Evolutionary conservation across 768 basidiomycete genomes (phyloP), one percentile per base, ranked within the genome.

Genomic region (Goffeauzyma gilvescens): DNA sequence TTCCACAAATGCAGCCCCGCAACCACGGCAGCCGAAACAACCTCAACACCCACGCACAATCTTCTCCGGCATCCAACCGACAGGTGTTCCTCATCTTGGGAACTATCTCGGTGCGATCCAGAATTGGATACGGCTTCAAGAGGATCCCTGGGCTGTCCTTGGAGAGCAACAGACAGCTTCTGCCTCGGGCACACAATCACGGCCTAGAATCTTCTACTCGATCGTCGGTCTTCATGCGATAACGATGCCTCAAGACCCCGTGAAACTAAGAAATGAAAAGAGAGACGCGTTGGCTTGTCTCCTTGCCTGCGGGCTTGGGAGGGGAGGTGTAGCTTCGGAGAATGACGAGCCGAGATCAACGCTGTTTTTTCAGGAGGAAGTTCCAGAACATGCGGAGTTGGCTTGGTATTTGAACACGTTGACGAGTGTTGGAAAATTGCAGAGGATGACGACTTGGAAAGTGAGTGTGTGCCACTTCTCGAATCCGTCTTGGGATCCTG

Each of bases 361-460:
- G 34, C 49, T 93, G 9, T 95, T 87, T 57, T 76, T 82, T 54
- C 89, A 95, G 59, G 86, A 93, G 47, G 74, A 87, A 57, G 89
- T 87, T 42, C 75, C 69, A 40, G 70, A 79, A 48, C 89, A 95
- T 55, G 71, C 76, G 1, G 87, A 95, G 51, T 65, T 93, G 14
- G 78, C 81, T 2, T 95, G 89, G 90, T 75, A 89, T 36, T 60
- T 95, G 44, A 81, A 74, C 50, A 90, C 85, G 53, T 65, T 86
- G 24, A 79, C 83, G 0, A 78, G 85, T 0, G 69, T 89, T 17
- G 84, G 85, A 8, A 76, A 75, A 51, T 65, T 95, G 8, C 74
- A 76, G 30, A 65, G 87, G 32, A 93, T 95, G 90, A 95, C 87
- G 4, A 86, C 84, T 0, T 95, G 89, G 86, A 96, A 95, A 74